Conservation (phyloP, 805 yeast species). For the Metschnikowia similis region DNA sequence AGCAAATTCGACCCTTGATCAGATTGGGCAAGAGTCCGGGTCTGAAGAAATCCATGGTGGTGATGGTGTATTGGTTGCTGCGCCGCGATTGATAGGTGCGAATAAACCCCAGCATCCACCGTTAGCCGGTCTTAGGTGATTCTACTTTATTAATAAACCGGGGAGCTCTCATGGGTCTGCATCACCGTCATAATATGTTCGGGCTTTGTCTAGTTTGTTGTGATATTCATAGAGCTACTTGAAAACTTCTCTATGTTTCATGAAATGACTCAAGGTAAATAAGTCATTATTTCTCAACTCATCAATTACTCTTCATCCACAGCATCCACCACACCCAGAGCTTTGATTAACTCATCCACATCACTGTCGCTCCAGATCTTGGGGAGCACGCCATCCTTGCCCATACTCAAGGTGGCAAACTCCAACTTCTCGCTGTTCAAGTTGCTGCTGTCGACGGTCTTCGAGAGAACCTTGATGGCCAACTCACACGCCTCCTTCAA, state of each 20-base stretch:
- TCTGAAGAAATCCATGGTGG: constrained; percentile 20
- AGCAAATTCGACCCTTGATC: constrained; percentile 20
- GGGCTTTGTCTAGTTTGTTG: not conserved
- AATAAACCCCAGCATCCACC: not conserved
- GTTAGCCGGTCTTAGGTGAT: not conserved
- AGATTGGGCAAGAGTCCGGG: constrained; percentile 15
- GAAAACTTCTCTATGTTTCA: not conserved
- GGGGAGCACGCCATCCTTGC: constrained; percentile 52
- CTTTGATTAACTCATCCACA: constrained; percentile 68
- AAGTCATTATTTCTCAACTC: not conserved
- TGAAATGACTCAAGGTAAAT: not conserved
- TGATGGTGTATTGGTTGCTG: not conserved
- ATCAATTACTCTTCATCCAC: constrained; percentile 16
- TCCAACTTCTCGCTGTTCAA: constrained; percentile 88
- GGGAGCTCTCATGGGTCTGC: not conserved
- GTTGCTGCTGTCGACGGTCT: constrained; percentile 87
- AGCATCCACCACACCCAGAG: constrained; percentile 59
- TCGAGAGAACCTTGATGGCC: constrained; percentile 86
- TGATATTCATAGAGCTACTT: not conserved
- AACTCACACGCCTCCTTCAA: constrained; percentile 76
- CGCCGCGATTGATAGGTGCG: not conserved
- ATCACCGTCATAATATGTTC: not conserved
- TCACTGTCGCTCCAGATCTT: constrained; percentile 79
- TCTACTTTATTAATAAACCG: not conserved
- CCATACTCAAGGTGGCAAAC: constrained; percentile 70